Evolutionary conservation across 2,329 filamentous ascomycete species (phyloP).

Genomic region (Colletotrichum sp.): DNA sequence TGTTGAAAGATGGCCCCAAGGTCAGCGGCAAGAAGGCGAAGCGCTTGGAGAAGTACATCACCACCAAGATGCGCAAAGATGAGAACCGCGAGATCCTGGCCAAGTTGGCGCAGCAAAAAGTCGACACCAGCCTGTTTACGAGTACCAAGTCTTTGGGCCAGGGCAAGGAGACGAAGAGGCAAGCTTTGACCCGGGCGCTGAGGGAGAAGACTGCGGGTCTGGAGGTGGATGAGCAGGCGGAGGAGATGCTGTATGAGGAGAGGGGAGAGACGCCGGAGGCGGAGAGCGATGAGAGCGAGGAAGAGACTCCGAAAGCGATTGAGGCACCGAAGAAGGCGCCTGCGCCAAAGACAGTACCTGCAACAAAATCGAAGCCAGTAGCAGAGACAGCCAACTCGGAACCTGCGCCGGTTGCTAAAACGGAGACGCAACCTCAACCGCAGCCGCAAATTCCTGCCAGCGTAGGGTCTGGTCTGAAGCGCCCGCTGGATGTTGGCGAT

Average conservation of each 20-base stretch:
- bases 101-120: slow-evolving; percentile 77
- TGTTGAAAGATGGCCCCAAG: slow-evolving; percentile 56
- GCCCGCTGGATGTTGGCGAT: slow-evolving; percentile 81
- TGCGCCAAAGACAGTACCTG: neutral
- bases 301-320: slow-evolving; percentile 23
- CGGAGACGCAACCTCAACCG: neutral
- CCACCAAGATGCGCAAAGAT: slow-evolving; percentile 93
- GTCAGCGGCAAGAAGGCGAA: slow-evolving; percentile 71
- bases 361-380: slow-evolving; percentile 6
- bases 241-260: slow-evolving; percentile 58
- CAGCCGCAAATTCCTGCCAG: slow-evolving; percentile 1
- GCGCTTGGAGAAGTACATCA: slow-evolving; percentile 72
- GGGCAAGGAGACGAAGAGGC: slow-evolving; percentile 72
- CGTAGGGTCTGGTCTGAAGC: slow-evolving; percentile 82
- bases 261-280: slow-evolving; percentile 31
- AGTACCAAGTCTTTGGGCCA: slow-evolving; percentile 81
- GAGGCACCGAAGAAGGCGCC: neutral
- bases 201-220: slow-evolving; percentile 70
- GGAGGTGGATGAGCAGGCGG: slow-evolving; percentile 54
- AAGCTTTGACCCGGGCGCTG: slow-evolving; percentile 68
- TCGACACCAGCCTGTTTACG: slow-evolving; percentile 81
- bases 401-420: neutral
- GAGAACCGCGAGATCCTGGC: slow-evolving; percentile 85
- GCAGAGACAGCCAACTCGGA: neutral
- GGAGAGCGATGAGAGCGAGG: slow-evolving; percentile 33